phyloP scores from a whole-genome alignment of 2,329 filamentous ascomycete species.

The Thelonectria discophora region DNA sequence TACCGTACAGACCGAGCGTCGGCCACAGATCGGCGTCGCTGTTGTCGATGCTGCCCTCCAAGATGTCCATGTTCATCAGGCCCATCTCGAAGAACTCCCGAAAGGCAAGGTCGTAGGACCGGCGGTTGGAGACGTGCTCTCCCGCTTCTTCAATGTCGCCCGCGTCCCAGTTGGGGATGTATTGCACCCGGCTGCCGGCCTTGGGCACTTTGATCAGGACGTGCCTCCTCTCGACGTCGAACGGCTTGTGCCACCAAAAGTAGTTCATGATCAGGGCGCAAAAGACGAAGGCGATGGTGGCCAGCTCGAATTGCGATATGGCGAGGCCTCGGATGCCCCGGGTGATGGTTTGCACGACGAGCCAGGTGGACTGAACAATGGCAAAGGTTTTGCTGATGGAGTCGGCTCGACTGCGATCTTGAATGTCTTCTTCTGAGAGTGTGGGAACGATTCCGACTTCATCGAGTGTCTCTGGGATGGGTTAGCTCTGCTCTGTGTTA shows the following conservation, averaged over 20 bases:
- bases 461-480: background rate
- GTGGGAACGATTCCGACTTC: background rate
- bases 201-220: background rate
- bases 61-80: background rate
- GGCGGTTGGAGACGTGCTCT: background rate
- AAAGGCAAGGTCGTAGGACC: background rate
- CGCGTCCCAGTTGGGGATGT: background rate
- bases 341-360: background rate
- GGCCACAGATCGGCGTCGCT: background rate
- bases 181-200: background rate
- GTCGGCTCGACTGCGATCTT: background rate
- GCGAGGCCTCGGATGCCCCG: background rate
- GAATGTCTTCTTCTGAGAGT: background rate
- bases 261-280: background rate
- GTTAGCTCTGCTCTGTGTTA: background rate
- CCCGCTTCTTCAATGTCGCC: background rate
- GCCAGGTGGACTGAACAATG: background rate
- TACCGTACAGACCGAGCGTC: background rate
- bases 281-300: background rate
- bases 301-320: background rate
- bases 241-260: constrained; percentile 1
- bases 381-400: background rate
- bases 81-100: background rate
- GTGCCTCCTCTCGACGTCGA: background rate
- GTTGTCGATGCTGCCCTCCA: background rate